Conservation (phyloP, 2,329 filamentous ascomycete species). For the Monilinia vaccinii-corymbosi region DNA sequence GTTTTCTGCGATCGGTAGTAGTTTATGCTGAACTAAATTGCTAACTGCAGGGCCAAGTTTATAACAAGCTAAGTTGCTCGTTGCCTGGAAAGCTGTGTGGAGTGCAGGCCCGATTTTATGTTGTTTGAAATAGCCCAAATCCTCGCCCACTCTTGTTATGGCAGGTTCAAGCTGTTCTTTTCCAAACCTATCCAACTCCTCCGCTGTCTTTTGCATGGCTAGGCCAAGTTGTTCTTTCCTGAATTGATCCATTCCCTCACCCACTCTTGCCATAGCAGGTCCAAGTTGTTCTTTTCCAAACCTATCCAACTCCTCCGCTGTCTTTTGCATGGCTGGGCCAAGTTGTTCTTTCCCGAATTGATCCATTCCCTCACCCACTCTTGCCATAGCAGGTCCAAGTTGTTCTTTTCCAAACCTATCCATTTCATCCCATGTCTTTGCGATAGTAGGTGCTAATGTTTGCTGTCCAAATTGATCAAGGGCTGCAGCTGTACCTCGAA, state of each 20-base stretch:
- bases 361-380: not conserved
- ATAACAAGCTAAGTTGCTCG: not conserved
- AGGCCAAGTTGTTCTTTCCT: not conserved
- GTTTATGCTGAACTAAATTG: not conserved
- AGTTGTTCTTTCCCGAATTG: not conserved
- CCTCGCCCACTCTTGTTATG: not conserved
- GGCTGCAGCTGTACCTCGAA: not conserved
- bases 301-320: not conserved
- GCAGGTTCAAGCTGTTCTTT: not conserved
- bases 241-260: too few relatives aligned
- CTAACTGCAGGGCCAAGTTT: not conserved
- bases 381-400: not conserved
- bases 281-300: not conserved
- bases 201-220: too few relatives aligned
- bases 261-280: not conserved
- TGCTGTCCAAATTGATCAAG: not conserved
- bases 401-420: not conserved
- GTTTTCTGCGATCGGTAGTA: not conserved
- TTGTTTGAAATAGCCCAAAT: not conserved
- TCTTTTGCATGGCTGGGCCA: not conserved
- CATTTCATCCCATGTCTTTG: not conserved
- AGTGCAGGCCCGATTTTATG: too few relatives aligned
- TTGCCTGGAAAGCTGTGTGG: not conserved
- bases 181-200: not conserved
- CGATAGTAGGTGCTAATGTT: not conserved